A percentile compares a stretch with the other conserved stretches of the same genome.
These are phyloP conservation scores for Violaceomyces palustris DNA, from an alignment of 1,284 basidiomycete species.

Conservation along the genomic window DNA sequence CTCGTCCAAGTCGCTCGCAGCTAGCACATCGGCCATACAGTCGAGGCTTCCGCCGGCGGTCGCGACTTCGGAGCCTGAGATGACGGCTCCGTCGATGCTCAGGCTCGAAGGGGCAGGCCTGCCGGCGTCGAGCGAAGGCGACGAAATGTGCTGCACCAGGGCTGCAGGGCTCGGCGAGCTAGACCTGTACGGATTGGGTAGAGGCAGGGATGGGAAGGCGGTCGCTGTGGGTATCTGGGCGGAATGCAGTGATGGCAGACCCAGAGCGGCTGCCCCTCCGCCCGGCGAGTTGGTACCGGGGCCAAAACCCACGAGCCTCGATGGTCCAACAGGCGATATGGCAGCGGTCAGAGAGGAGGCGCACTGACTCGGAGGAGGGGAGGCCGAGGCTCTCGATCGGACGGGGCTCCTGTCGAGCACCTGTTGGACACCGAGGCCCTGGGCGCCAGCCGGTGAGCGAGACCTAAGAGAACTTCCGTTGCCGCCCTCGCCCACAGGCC, in stretches of 20 bases:
- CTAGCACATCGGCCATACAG: constrained; percentile 39
- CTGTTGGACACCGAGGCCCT: constrained; percentile 5
- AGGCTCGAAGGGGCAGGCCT: constrained; percentile 33
- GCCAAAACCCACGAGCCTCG: too few relatives aligned
- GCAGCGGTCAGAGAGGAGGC: too few relatives aligned
- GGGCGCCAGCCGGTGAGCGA: too few relatives aligned
- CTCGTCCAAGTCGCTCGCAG: constrained; percentile 25
- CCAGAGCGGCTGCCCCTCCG: too few relatives aligned
- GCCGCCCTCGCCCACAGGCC: too few relatives aligned
- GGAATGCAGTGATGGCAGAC: too few relatives aligned
- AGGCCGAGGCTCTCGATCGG: neutral
- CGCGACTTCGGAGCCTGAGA: constrained; percentile 37
- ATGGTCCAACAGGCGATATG: too few relatives aligned
- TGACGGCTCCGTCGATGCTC: constrained; percentile 51
- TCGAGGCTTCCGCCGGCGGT: constrained; percentile 37
- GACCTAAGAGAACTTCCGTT: too few relatives aligned
- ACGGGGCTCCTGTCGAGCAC: constrained; percentile 6
- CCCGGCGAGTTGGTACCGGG: too few relatives aligned
- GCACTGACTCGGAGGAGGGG: constrained; percentile 2
- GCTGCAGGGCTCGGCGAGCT: constrained; percentile 31
- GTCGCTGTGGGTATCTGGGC: constrained; percentile 36
- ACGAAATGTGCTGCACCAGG: too few relatives aligned
- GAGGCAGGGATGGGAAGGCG: constrained; percentile 35
- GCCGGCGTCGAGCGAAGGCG: constrained; percentile 22
- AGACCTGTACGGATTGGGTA: constrained; percentile 41